Conservation (phyloP, 2,329 filamentous ascomycete species). For the Xylariaceae sp. region DNA sequence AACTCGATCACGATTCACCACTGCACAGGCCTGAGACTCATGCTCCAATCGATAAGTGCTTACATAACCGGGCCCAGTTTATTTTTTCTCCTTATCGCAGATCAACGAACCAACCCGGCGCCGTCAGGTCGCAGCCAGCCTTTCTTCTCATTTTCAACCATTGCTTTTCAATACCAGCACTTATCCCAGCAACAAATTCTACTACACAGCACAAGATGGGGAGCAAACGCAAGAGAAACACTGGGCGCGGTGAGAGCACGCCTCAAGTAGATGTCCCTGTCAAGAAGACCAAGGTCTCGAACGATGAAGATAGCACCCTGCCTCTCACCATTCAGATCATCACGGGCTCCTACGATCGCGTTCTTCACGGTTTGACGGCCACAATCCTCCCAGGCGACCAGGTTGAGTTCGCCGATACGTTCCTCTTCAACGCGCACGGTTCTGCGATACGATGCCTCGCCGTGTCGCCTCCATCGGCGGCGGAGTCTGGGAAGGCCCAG, state of each 20-base stretch:
- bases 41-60: slow-evolving; percentile 17
- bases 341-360: slow-evolving; percentile 87
- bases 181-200: background rate
- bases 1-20: background rate
- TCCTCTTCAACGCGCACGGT: slow-evolving; percentile 89
- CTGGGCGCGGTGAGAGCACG: slow-evolving; percentile 20
- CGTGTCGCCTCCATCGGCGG: slow-evolving; percentile 68
- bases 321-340: slow-evolving; percentile 75
- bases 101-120: background rate
- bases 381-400: slow-evolving; percentile 49
- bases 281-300: slow-evolving; percentile 28
- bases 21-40: background rate
- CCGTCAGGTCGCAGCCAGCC: background rate
- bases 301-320: slow-evolving; percentile 21
- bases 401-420: slow-evolving; percentile 79
- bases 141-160: background rate
- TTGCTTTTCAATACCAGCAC: slow-evolving; percentile 6
- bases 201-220: slow-evolving; percentile 34
- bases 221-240: slow-evolving; percentile 45
- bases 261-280: slow-evolving; percentile 10
- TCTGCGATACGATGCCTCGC: slow-evolving; percentile 87
- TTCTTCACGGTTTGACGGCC: slow-evolving; percentile 86
- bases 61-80: slow-evolving; percentile 8
- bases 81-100: slow-evolving; percentile 14
- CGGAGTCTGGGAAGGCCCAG: slow-evolving; percentile 57